A percentile compares a stretch with the other conserved stretches of the same genome.
phyloP scores from a whole-genome alignment of 768 basidiomycete genomes.

The Amanita muscaria region DNA sequence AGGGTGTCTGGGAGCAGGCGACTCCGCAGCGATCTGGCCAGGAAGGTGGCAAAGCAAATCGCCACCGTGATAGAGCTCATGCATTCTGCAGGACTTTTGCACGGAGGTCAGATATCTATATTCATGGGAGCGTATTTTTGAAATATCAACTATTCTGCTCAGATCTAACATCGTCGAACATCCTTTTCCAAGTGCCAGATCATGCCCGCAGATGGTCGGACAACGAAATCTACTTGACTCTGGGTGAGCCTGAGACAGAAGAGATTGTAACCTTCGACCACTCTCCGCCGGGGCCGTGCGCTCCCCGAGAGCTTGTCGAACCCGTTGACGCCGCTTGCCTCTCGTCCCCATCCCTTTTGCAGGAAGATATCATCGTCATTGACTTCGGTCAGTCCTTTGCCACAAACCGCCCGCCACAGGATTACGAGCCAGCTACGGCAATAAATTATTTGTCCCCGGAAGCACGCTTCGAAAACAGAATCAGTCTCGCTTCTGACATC shows the following conservation, averaged over 20 bases:
- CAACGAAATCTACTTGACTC: background rate
- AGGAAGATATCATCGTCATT: background rate
- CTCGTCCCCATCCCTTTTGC: background rate
- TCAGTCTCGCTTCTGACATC: background rate
- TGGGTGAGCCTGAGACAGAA: background rate
- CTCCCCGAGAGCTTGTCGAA: background rate
- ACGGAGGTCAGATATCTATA: background rate
- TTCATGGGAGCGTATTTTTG: no score
- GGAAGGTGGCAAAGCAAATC: constrained; percentile 1
- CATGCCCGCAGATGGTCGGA: background rate
- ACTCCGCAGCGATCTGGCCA: background rate
- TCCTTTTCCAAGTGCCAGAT: constrained; percentile 1
- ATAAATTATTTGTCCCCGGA: background rate
- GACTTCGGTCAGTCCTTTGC: constrained; percentile 1
- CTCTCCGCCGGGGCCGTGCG: background rate
- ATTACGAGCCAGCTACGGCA: background rate
- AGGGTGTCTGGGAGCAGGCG: background rate
- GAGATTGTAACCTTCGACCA: background rate
- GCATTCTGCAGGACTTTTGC: constrained; percentile 3
- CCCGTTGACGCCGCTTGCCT: background rate
- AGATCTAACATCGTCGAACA: background rate
- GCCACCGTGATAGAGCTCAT: constrained; percentile 1
- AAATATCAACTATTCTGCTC: background rate
- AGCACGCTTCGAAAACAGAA: background rate
- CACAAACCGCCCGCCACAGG: background rate